phyloP scores from a whole-genome alignment of 1,284 basidiomycete species.

The Ganoderma lucidum region DNA sequence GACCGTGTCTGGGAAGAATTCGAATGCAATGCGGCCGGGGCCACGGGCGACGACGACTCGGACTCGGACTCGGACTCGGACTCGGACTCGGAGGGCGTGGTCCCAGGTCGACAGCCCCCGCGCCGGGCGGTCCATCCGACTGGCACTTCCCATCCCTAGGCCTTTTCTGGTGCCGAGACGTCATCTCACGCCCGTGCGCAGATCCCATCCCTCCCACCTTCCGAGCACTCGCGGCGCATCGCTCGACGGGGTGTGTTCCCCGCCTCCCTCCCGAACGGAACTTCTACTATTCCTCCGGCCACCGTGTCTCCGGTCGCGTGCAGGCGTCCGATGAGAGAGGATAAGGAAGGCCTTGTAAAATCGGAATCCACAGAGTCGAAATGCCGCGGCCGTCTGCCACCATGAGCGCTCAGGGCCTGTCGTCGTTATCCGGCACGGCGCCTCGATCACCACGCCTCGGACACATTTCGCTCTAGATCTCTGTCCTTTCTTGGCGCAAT shows the following conservation, averaged over 20 bases:
- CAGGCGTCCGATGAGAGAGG: not conserved
- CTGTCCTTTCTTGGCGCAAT: not conserved
- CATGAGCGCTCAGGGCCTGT: not conserved
- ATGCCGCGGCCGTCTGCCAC: not conserved
- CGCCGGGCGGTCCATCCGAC: not conserved
- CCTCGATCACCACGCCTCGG: constrained; percentile 10
- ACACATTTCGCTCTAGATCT: not conserved
- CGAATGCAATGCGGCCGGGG: not conserved
- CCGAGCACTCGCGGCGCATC: not conserved
- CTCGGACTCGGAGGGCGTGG: constrained; percentile 1
- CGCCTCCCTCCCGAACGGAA: not conserved
- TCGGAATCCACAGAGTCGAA: not conserved
- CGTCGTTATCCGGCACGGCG: constrained; percentile 4
- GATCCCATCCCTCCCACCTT: too few relatives aligned
- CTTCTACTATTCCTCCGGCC: constrained; percentile 1
- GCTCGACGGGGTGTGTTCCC: not conserved
- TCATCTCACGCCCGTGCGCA: not conserved
- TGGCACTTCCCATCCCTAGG: not conserved
- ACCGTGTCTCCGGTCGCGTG: not conserved
- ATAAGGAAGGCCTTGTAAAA: not conserved
- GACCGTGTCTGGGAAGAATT: constrained; percentile 8
- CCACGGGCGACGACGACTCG: constrained; percentile 1
- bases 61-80: too few relatives aligned
- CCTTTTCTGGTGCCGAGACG: not conserved
- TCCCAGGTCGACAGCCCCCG: not conserved